These are phyloP conservation scores for Lepidium campestre DNA, from an alignment of 441 rosid genomes.

Conservation along the genomic window DNA sequence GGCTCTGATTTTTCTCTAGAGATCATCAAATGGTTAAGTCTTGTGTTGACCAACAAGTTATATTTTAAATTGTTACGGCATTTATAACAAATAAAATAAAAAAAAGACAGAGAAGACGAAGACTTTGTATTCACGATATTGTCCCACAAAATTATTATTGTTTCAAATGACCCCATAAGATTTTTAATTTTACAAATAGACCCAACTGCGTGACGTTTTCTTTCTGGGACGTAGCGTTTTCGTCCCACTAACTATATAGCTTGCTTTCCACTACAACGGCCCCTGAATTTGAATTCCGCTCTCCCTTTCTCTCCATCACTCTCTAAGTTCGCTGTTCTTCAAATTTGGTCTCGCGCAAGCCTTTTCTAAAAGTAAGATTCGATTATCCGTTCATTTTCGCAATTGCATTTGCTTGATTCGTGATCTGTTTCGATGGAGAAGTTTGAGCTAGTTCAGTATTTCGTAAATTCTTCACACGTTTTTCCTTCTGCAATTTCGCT, in stretches of 20 bases:
- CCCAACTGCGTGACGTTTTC: neutral
- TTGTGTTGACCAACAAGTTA: neutral
- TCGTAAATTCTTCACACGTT: neutral
- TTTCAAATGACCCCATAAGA: neutral
- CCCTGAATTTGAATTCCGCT: conserved; percentile 4
- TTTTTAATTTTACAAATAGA: neutral
- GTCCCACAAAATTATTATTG: neutral
- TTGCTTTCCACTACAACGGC: neutral
- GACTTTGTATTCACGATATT: neutral
- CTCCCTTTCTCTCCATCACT: conserved; percentile 7
- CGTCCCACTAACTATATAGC: neutral
- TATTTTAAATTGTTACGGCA: too few species aligned
- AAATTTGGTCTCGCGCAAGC: neutral
- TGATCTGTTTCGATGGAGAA: conserved; percentile 8
- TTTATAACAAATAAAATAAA: too few species aligned
- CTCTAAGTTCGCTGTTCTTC: conserved; percentile 4
- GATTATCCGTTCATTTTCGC: neutral
- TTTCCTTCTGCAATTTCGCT: neutral
- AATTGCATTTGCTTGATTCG: neutral
- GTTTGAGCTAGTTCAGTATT: neutral
- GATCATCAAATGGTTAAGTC: conserved; percentile 21
- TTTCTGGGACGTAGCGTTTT: neutral
- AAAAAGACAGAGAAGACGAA: too few species aligned
- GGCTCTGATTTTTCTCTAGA: neutral
- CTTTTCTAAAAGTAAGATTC: neutral